phyloP scores from a whole-genome alignment of 2,329 filamentous ascomycete species.

The Xylariaceae sp. region DNA sequence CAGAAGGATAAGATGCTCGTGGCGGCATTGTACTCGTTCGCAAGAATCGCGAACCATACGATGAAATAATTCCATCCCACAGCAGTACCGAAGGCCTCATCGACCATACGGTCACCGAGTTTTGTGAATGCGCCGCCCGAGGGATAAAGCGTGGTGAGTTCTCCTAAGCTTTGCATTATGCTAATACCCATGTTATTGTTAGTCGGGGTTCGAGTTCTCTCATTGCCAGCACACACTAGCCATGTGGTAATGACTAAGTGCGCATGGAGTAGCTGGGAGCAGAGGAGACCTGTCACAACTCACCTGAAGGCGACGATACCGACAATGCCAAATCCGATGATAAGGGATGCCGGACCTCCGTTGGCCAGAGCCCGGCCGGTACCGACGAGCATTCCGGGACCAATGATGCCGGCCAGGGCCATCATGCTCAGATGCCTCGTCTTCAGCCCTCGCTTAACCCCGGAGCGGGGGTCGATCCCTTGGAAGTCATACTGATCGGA shows the following conservation, averaged over 20 bases:
- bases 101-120: conserved; percentile 64
- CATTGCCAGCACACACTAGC: too few species aligned
- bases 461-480: conserved; percentile 54
- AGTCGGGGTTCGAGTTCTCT: neutral
- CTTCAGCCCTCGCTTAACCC: conserved; percentile 65
- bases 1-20: conserved; percentile 62
- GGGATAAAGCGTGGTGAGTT: conserved; percentile 68
- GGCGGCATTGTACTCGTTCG: conserved; percentile 67
- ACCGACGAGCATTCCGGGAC: conserved; percentile 67
- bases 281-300: conserved; percentile 28
- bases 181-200: conserved; percentile 30
- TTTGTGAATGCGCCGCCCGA: conserved; percentile 67
- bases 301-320: conserved; percentile 56
- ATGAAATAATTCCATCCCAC: conserved; percentile 70
- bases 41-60: conserved; percentile 50
- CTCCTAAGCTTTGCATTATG: conserved; percentile 69
- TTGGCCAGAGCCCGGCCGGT: conserved; percentile 62
- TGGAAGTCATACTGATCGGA: conserved; percentile 34
- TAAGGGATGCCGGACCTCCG: conserved; percentile 64
- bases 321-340: conserved; percentile 70
- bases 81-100: conserved; percentile 62
- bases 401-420: conserved; percentile 58
- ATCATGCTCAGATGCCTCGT: conserved; percentile 60
- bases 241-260: neutral
- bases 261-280: too few species aligned